Conservation (phyloP, 139 green algal species). For the Penium margaritaceum region DNA sequence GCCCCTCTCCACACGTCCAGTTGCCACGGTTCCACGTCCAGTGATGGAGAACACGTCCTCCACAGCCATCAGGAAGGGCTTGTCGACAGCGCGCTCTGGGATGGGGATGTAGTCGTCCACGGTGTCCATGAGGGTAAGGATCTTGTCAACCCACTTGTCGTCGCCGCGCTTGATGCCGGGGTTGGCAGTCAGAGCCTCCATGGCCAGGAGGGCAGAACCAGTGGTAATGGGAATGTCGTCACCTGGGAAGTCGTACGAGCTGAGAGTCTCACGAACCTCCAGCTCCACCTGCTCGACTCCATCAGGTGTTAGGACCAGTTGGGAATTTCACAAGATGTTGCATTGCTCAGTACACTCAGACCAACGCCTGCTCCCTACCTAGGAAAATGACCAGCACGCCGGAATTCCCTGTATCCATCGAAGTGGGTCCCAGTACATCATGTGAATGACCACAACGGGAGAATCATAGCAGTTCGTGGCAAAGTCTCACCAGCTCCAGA, state of each 20-base stretch:
- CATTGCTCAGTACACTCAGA: too few relatives aligned
- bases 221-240: conserved; percentile 36
- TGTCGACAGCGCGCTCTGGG: conserved; percentile 77
- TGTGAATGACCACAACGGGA: too few relatives aligned
- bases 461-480: too few relatives aligned
- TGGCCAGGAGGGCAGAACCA: conserved; percentile 35
- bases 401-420: too few relatives aligned
- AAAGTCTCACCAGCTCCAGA: conserved; percentile 31
- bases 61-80: conserved; percentile 90
- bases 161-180: conserved; percentile 25
- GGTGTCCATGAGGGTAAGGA: conserved; percentile 64
- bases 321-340: too few relatives aligned
- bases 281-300: conserved; percentile 96
- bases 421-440: too few relatives aligned
- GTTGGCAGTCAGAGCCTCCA: conserved; percentile 29
- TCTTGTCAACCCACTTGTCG: conserved; percentile 54
- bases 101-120: conserved; percentile 68
- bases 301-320: too few relatives aligned
- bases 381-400: too few relatives aligned
- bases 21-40: conserved; percentile 88
- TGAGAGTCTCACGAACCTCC: conserved; percentile 89
- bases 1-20: conserved; percentile 84
- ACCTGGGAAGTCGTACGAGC: conserved; percentile 71
- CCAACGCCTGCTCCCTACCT: too few relatives aligned
- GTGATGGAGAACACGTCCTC: conserved; percentile 94